Conservation (phyloP, 495 filamentous ascomycete species). For the Tuber brumale region DNA sequence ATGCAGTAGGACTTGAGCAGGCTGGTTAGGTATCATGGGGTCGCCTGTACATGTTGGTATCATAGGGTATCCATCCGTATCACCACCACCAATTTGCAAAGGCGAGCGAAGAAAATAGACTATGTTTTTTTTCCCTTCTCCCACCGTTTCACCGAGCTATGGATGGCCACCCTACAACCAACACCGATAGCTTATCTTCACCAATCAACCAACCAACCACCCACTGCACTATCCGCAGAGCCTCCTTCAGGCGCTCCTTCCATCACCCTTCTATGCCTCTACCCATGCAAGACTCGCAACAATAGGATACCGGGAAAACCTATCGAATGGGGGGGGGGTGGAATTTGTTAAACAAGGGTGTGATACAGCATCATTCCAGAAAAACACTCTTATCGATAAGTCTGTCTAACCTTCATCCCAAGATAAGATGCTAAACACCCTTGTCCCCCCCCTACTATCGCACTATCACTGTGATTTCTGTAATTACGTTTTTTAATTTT, state of each 20-base stretch:
- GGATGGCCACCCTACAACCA: not conserved
- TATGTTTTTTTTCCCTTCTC: not conserved
- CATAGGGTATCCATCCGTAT: not conserved
- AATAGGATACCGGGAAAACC: not conserved
- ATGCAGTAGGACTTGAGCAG: not conserved
- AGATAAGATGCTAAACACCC: not conserved
- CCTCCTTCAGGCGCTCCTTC: not conserved
- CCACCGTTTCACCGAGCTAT: not conserved
- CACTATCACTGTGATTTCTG: not conserved
- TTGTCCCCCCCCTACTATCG: not conserved
- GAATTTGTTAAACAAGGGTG: not conserved
- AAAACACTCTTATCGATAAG: not conserved
- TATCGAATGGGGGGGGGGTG: not conserved
- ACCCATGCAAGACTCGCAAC: not conserved
- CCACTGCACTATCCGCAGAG: not conserved
- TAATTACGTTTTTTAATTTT: conserved; percentile 2
- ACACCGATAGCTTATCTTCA: not conserved
- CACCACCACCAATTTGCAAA: not conserved
- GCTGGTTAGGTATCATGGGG: not conserved
- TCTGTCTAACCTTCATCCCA: not conserved
- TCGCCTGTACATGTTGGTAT: not conserved
- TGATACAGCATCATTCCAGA: too few relatives aligned
- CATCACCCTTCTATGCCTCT: not conserved
- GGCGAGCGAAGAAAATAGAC: not conserved
- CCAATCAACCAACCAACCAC: not conserved